Evolutionary conservation across 257 asterid genomes (phyloP), one percentile per base, ranked within the genome.

Genomic region (Linderniella brevidens): DNA sequence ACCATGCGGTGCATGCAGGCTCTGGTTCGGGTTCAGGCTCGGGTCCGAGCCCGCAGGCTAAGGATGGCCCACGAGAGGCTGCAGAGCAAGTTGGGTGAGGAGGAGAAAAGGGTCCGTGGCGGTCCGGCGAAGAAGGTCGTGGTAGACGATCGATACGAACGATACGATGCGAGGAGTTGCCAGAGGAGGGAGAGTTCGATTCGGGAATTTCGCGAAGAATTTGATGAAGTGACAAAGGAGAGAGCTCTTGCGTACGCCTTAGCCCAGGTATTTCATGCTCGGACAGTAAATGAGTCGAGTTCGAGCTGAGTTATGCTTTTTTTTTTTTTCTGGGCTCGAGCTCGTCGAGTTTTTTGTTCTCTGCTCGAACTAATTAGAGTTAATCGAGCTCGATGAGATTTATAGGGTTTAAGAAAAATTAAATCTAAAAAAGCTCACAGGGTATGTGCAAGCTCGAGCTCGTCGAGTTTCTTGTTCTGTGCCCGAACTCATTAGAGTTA

Each of bases 1-100:
- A 88, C 98, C 3, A 88, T 88, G 98, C 72, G 92, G 59, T 88
- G 98, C 62, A 88, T 84, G 95, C 95, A 88, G 57, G 86, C 95
- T 38, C 63, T 88, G 10, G 95, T 84, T 29, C 90, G 98, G 17
- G 94, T 84, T 37, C 95, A 88, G 54, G 95, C 84, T 0, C 76
- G 92, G 10, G 94, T 88, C 6, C 81, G 90, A 0, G 86, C 94
- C 0, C 75, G 80, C 13, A 67, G 94, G 56, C 86, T 84, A 13
- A 90, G 76, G 16, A 11, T 68, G 41, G 66, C 64, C 49, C 82
- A 72, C 1, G 81, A 75, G 43, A 70, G 54, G 57, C 65, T 53
- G 14, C 70, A 56, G 16, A 48, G 40, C 61, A 77, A 72, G 60
- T 46, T 74, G 41, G 78, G 74, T 11, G 70, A 68, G 15, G 77